phyloP scores from a whole-genome alignment of 345 rosid genomes.

The Aquilaria malaccensis region DNA sequence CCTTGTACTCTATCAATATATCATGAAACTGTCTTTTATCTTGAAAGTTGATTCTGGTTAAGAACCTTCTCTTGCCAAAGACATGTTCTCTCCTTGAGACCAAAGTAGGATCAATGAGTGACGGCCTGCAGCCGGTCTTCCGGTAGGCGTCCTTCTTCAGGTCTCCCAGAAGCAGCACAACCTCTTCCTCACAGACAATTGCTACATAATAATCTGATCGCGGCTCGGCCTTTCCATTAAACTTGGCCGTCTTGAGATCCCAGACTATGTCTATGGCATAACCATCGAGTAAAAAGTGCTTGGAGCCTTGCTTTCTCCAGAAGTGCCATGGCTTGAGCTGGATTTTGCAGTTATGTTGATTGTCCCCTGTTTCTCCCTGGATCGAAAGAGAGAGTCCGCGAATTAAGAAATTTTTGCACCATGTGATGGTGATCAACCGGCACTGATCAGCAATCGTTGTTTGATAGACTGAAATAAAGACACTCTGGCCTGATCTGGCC shows the following conservation, averaged over 20 bases:
- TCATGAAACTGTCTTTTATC: constrained; percentile 32
- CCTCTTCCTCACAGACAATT: constrained; percentile 48
- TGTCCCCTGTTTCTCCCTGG: constrained; percentile 23
- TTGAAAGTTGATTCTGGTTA: constrained; percentile 29
- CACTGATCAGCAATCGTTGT: constrained; percentile 36
- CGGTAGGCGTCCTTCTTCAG: constrained; percentile 37
- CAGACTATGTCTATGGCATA: constrained; percentile 31
- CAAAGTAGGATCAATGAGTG: constrained; percentile 39
- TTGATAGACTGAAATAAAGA: constrained; percentile 34
- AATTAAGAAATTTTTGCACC: constrained; percentile 45
- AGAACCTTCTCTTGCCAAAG: constrained; percentile 42
- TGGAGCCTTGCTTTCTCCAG: constrained; percentile 55
- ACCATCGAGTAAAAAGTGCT: constrained; percentile 34
- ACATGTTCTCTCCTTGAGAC: constrained; percentile 47
- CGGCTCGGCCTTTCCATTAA: constrained; percentile 47
- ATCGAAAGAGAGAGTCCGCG: constrained; percentile 45
- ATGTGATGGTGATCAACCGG: constrained; percentile 38
- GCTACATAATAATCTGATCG: constrained; percentile 46
- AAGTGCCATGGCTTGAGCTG: constrained; percentile 59
- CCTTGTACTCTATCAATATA: constrained; percentile 35
- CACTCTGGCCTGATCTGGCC: constrained; percentile 40
- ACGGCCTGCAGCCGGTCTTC: constrained; percentile 44
- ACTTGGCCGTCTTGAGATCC: constrained; percentile 50
- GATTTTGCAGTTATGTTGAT: constrained; percentile 27
- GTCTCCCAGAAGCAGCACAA: constrained; percentile 38